Base-by-base conservation (phyloP, 306 rosid species). In the Senna siamea region DNA sequence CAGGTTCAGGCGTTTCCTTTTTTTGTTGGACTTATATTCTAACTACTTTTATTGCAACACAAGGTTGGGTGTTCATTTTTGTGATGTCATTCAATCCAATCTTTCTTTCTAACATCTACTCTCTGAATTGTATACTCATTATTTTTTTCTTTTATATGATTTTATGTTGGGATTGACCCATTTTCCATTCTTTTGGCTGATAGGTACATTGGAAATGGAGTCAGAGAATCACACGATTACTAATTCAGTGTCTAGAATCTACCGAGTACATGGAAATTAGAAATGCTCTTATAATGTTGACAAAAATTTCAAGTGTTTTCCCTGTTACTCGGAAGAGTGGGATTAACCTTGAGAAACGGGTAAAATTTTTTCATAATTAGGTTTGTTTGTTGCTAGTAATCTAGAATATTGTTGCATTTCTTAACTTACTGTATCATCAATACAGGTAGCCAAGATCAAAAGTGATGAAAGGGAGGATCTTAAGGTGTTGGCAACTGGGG, bases 161-260 rank as follows among this genome's bases (percentile, higher is more conserved):
- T n/a, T 28, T 30, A 13, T 19, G 47, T 5, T 20, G 38, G 22
- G 23, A 43, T 51, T 56, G 54, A 18, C 7, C 12, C 9, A 9
- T 52, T 71, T 66, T 70, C 6, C 48, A 55, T 74, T 34, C 58
- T 66, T 70, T 35, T 74, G 75, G 57, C 51, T 78, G 14, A 73
- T 78, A 94, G 99, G 99, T 94, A 62, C 98, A 92, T 83, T 94
- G 99, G 99, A 94, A 94, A 58, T 94, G 99, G 99, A 92, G 95
- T 81, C 98, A 92, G 70, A 92, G 99, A 85, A 94, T 94, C 54
- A 94, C 99, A 11, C 84, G 96, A 67, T 77, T 90, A 76, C 76
- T 94, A 74, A 90, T 89, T 79, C 97, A 92, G 83, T 94, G 99
- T 85, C 85, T 94, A 76, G 99, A 94, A 82, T 94, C 99, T 66